These are phyloP conservation scores for Aureobasidium sp. DNA, from an alignment of 2,329 filamentous ascomycete species.

Conservation along the genomic window DNA sequence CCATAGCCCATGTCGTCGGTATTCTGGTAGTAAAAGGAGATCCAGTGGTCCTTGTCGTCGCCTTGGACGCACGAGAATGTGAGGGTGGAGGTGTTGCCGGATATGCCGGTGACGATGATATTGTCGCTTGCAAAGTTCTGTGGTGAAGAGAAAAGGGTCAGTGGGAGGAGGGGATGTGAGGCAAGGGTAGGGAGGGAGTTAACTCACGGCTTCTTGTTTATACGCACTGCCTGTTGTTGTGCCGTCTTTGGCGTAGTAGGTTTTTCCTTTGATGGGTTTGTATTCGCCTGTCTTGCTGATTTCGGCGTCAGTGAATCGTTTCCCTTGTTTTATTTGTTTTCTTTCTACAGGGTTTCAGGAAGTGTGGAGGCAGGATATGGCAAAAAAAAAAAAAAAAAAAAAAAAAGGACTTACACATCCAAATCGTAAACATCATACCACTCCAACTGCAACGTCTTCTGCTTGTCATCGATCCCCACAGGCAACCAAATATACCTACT, in stretches of 20 bases:
- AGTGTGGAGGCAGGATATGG: too few relatives aligned
- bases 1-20: slow-evolving; percentile 57
- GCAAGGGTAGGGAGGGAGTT: background rate
- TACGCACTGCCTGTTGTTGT: slow-evolving; percentile 42
- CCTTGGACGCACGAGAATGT: slow-evolving; percentile 46
- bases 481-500: slow-evolving; percentile 53
- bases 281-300: slow-evolving; percentile 42
- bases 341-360: too few relatives aligned
- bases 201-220: slow-evolving; percentile 45
- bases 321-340: too few relatives aligned
- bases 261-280: slow-evolving; percentile 40
- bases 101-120: slow-evolving; percentile 46
- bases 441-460: slow-evolving; percentile 43
- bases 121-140: slow-evolving; percentile 42
- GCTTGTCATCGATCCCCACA: slow-evolving; percentile 45
- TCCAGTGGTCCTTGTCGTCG: slow-evolving; percentile 47
- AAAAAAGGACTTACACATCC: slow-evolving; percentile 37
- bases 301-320: background rate
- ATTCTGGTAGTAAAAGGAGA: slow-evolving; percentile 54
- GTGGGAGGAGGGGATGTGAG: background rate
- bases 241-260: slow-evolving; percentile 43
- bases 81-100: slow-evolving; percentile 49
- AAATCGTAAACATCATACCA: slow-evolving; percentile 54
- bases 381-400: too few relatives aligned
- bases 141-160: background rate